Base-by-base conservation (phyloP, 2,329 filamentous ascomycete species). In the Epichloe coenophiala region DNA sequence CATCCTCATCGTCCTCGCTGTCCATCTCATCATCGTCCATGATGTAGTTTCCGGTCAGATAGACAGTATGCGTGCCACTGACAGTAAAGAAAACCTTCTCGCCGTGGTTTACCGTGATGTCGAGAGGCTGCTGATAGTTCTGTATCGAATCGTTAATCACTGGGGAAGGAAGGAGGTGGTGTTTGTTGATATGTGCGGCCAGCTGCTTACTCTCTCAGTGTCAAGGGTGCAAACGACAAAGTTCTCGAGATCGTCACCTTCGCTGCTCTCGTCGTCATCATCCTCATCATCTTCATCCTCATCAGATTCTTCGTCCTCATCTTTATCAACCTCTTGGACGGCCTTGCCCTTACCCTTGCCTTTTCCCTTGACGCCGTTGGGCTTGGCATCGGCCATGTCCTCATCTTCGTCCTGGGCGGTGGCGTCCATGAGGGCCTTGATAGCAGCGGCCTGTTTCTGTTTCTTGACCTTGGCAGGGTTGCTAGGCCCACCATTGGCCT, bases 201-300 rank as follows among this genome's bases (percentile, higher is more conserved):
- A 31, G 7, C 39, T 3, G 17, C 78, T 67, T 83, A 96, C 93
- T 74, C 84, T 87, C 69, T 88, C 82, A 35, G 90, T 87, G 71
- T 97, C 90, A 50, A 98, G 81, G 55, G 93, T 98, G 80, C 93
- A 98, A 61, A 98, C 73, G 59, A 97, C 89, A 61, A 87, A 88
- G 74, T 96, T 87, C 68, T 96, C 88, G 49, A 91, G 73, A 62
- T 88, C 81, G 49, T 78, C 69, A 27, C 76, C 78, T 41, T 80
- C 78, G 6, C 77, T 78, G 53, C 79, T 76, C 49, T 84, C 78
- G 35, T 81, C 78, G 36, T 76, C 72, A n/a, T 76, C 72, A 8
- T 80, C 75, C 2, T 74, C 72, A 3, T 73, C 59, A 1, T 62
- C 60, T 3, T 61, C 60, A 5, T 61, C 60, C 6, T 53, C 51